Percentiles rank a stretch among this genome's conserved stretches.
Evolutionary conservation across 1,139 yeast genomes (phyloP).

Genomic region (Torulaspora pretoriensis): DNA sequence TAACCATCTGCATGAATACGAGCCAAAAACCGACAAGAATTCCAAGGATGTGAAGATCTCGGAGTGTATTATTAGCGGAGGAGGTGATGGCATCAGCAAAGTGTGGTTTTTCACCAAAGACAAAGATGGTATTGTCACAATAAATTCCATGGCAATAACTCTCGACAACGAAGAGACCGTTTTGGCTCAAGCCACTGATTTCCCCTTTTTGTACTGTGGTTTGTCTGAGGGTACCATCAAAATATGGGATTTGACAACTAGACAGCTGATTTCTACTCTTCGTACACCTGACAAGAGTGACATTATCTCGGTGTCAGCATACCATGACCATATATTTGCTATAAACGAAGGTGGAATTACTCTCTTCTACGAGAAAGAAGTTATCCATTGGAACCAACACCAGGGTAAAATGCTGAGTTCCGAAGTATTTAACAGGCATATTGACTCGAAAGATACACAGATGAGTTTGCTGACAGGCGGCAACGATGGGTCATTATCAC

Average conservation of each 20-base stretch:
- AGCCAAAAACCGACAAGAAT: neutral
- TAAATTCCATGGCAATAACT: constrained; percentile 29
- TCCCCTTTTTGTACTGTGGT: constrained; percentile 74
- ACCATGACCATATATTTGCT: constrained; percentile 39
- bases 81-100: constrained; percentile 85
- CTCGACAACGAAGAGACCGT: constrained; percentile 68
- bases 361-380: constrained; percentile 43
- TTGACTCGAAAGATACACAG: constrained; percentile 18
- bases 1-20: constrained; percentile 4
- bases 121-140: constrained; percentile 15
- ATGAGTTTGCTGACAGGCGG: constrained; percentile 53
- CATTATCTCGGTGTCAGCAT: constrained; percentile 50
- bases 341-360: constrained; percentile 46
- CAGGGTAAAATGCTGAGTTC: constrained; percentile 39
- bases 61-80: constrained; percentile 58
- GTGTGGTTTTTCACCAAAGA: constrained; percentile 53
- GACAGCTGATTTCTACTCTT: constrained; percentile 61
- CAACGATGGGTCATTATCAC: constrained; percentile 52
- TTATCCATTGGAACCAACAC: constrained; percentile 41
- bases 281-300: constrained; percentile 46
- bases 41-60: constrained; percentile 23
- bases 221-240: constrained; percentile 65
- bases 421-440: constrained; percentile 31
- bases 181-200: constrained; percentile 58
- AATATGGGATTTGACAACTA: constrained; percentile 80